Evolutionary conservation across 306 rosid genomes (phyloP).

Genomic region (Ammopiptanthus mongolicus): DNA sequence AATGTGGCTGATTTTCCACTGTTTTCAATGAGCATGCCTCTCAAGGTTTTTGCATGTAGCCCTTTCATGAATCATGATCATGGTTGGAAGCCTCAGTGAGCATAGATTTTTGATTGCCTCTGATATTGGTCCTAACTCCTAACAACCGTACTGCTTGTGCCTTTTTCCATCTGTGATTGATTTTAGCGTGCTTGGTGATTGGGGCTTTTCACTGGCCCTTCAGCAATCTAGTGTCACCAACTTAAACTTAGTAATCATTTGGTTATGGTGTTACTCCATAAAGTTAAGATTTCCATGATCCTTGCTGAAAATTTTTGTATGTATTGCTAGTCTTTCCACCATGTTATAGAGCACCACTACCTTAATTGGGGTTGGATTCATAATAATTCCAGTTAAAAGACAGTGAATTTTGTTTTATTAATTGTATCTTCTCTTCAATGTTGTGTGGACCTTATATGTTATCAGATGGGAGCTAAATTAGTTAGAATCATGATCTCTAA

Average conservation of each 20-base stretch:
- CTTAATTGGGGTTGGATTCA: neutral
- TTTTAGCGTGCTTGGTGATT: neutral
- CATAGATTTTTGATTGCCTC: neutral
- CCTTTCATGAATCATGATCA: neutral
- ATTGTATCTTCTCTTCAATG: neutral
- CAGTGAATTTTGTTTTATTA: neutral
- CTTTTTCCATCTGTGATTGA: neutral
- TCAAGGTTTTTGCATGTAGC: neutral
- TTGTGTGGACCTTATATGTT: neutral
- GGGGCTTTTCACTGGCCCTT: neutral
- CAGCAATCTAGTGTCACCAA: neutral
- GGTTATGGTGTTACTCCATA: neutral
- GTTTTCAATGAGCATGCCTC: neutral
- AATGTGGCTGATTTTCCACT: neutral
- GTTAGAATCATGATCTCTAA: neutral
- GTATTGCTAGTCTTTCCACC: neutral
- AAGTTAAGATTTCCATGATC: neutral
- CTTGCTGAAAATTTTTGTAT: neutral
- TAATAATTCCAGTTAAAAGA: neutral
- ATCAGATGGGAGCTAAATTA: neutral
- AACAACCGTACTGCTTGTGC: neutral
- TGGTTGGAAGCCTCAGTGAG: neutral
- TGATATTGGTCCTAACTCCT: neutral
- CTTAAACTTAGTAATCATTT: neutral
- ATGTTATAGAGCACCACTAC: neutral